Conservation (phyloP, 2,329 filamentous ascomycete genomes). For the Colletotrichum kahawae region DNA sequence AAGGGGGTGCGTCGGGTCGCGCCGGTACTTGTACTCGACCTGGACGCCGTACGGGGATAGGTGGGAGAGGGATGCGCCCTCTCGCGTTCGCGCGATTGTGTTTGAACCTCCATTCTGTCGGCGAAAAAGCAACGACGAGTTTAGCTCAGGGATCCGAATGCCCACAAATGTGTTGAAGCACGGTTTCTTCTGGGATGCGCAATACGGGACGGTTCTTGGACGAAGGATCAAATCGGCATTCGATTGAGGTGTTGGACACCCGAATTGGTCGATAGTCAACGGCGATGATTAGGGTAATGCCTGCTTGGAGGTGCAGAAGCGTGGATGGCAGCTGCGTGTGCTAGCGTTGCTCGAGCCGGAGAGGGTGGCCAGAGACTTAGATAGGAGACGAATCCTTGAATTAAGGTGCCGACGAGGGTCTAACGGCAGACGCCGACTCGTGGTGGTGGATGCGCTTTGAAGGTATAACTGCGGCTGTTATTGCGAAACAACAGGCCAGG, state of each 20-base stretch:
- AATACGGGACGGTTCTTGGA: not conserved
- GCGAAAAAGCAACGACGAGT: not conserved
- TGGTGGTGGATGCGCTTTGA: slow-evolving; percentile 10
- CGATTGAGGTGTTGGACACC: not conserved
- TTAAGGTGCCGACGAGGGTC: not conserved
- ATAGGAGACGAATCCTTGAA: not conserved
- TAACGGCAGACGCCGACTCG: not conserved
- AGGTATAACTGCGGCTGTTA: slow-evolving; percentile 9
- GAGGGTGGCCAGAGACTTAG: not conserved
- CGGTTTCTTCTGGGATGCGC: not conserved
- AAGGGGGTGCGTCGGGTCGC: slow-evolving; percentile 35
- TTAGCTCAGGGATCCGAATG: not conserved
- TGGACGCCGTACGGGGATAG: slow-evolving; percentile 48
- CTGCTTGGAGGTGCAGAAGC: not conserved
- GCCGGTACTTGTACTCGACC: slow-evolving; percentile 41
- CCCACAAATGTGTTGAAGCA: not conserved
- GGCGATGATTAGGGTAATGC: not conserved
- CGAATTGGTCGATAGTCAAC: not conserved
- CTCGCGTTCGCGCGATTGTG: slow-evolving; percentile 14
- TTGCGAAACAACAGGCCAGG: slow-evolving; percentile 11
- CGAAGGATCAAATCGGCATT: not conserved
- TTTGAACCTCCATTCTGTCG: slow-evolving; percentile 10
- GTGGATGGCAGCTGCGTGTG: not conserved
- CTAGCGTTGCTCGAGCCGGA: not conserved
- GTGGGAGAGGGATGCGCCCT: slow-evolving; percentile 15